A percentile compares a stretch with the other conserved stretches of the same genome.
These are phyloP conservation scores for Cyclostephanos tholiformis DNA, from an alignment of 108 stramenopile species.

Conservation along the genomic window DNA sequence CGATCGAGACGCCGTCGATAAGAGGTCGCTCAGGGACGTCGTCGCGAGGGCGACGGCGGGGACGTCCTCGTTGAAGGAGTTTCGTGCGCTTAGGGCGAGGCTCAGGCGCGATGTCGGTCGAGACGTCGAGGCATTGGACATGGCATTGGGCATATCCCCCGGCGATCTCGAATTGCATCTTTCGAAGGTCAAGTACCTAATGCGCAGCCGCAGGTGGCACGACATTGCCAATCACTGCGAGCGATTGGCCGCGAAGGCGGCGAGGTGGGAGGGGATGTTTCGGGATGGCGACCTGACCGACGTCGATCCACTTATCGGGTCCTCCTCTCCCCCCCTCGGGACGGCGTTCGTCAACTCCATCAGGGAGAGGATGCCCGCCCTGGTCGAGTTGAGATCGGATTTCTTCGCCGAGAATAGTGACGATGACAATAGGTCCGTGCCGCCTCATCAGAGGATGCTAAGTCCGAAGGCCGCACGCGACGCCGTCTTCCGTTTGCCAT, in stretches of 20 bases:
- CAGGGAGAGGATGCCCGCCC: background rate
- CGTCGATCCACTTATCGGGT: slow-evolving; percentile 5
- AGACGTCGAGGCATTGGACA: slow-evolving; percentile 9
- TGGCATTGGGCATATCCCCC: slow-evolving; percentile 29
- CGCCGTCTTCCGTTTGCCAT: slow-evolving; percentile 39
- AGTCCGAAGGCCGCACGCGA: slow-evolving; percentile 28
- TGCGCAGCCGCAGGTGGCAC: slow-evolving; percentile 30
- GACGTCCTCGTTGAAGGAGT: background rate
- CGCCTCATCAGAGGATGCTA: slow-evolving; percentile 25
- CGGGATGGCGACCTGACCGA: slow-evolving; percentile 24
- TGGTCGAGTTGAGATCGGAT: slow-evolving; percentile 30
- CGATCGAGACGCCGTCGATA: too few species aligned
- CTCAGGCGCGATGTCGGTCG: background rate
- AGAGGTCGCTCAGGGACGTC: background rate
- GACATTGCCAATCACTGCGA: slow-evolving; percentile 49
- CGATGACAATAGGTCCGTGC: slow-evolving; percentile 8
- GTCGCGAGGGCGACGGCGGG: background rate
- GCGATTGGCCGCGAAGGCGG: slow-evolving; percentile 22
- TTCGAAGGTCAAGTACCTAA: slow-evolving; percentile 26
- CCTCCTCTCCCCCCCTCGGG: too few species aligned
- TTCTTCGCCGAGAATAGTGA: slow-evolving; percentile 19
- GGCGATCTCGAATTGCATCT: slow-evolving; percentile 23
- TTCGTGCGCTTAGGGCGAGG: background rate
- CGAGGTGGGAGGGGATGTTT: slow-evolving; percentile 31
- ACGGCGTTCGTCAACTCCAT: too few species aligned